Evolutionary conservation across 75 land plant genomes (phyloP), one percentile per base, ranked within the genome.

Genomic region (Picea sitchensis): DNA sequence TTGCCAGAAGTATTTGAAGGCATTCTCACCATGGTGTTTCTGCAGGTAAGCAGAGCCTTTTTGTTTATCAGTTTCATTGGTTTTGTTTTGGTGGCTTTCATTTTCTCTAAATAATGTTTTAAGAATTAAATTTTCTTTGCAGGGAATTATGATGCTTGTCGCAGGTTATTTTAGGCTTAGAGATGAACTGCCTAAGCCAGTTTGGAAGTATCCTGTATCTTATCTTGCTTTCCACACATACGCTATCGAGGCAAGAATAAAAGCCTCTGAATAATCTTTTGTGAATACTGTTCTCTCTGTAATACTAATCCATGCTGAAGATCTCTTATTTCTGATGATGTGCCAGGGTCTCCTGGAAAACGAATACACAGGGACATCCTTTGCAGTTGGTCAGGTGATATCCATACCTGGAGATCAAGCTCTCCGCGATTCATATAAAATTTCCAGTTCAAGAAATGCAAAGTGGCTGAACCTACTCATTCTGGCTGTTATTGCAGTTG

Each of bases 211-310:
- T 77, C 96, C 96, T 23, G 13, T 88, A 20, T 94, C 96, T 20
- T 94, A 92, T 71, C 65, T 92, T 77, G 85, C 96, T 69, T 94
- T 94, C 85, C 95, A 94, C 82, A 92, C 96, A 23, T 94, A 94
- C 77, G 86, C 95, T 21, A 84, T 94, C 74, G 86, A 91, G 93
- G 96, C 82, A 87, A 84, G 86, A 79, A 44, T 3, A 26, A 5
- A 36, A 60, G 14, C 60, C 18, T 51, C 26, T 64, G 3, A 38
- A 21, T 41, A 20, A 20, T 14, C 31, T 59, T 12, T 4, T 44
- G 3, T 76, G 32, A 26, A 75, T 47, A 80, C 3, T 21, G 31
- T 38, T 23, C 51, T 5, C 20, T 34, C 18, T 71, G 21, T 71
- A n/a, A 44, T 3, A 41, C 18, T 38, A 20, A 71, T 17, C 73